phyloP scores from a whole-genome alignment of 2,329 filamentous ascomycete species.

The Clonostachys rosea region DNA sequence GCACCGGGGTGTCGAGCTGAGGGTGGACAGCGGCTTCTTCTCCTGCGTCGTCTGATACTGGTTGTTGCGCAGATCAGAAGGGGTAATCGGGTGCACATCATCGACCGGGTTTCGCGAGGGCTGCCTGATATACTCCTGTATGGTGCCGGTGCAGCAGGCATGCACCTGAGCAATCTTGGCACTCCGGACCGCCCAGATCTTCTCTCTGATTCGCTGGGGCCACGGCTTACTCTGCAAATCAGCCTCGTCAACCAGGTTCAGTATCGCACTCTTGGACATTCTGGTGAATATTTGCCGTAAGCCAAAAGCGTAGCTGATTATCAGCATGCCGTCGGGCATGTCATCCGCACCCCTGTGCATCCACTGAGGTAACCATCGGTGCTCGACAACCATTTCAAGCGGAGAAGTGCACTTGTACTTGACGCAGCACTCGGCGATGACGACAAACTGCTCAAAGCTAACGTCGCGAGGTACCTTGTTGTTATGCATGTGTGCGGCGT shows the following conservation, averaged over 20 bases:
- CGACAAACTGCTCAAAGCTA: slow-evolving; percentile 42
- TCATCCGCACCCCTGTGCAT: slow-evolving; percentile 39
- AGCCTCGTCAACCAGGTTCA: slow-evolving; percentile 36
- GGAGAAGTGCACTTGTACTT: slow-evolving; percentile 47
- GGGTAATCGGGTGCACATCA: slow-evolving; percentile 9
- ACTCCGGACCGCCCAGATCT: slow-evolving; percentile 39
- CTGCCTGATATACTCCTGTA: slow-evolving; percentile 39
- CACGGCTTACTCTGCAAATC: slow-evolving; percentile 37
- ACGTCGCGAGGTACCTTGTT: slow-evolving; percentile 39
- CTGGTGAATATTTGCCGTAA: slow-evolving; percentile 40
- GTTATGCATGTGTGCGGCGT: slow-evolving; percentile 46
- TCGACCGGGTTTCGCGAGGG: slow-evolving; percentile 13
- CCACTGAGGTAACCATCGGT: slow-evolving; percentile 48
- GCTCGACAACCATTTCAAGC: slow-evolving; percentile 42
- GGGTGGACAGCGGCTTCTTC: slow-evolving; percentile 7
- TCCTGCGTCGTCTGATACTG: slow-evolving; percentile 6
- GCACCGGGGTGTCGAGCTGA: slow-evolving; percentile 38
- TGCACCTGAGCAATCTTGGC: slow-evolving; percentile 47
- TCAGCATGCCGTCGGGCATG: slow-evolving; percentile 41
- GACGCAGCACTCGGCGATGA: slow-evolving; percentile 44
- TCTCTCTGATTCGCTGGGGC: slow-evolving; percentile 41
- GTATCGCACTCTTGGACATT: slow-evolving; percentile 42
- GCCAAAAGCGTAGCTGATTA: slow-evolving; percentile 50
- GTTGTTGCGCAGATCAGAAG: slow-evolving; percentile 10
- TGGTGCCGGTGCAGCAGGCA: slow-evolving; percentile 33